Evolutionary conservation across 768 basidiomycete genomes (phyloP), one percentile per base, ranked within the genome.

Genomic region (Clitopilus passeckerianus): DNA sequence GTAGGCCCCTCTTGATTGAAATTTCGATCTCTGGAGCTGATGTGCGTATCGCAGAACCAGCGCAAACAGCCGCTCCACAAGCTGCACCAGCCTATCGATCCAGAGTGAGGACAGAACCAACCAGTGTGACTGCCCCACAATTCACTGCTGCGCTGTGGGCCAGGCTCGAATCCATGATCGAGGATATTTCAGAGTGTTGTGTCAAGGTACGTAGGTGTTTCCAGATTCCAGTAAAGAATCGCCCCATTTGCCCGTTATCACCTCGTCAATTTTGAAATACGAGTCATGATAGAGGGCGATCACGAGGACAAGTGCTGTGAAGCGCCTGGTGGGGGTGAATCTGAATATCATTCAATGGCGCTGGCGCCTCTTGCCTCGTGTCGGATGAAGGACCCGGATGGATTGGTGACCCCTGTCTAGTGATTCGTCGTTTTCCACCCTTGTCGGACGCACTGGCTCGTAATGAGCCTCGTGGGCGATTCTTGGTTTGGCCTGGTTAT

Each of bases 121-220:
- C 94, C 0, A 92, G 81, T 60, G 72, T 89, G 37, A 98, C 90
- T 1, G 87, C 90, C 9, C 90, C 93, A 1, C 93, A 94, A 65
- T 99, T 91, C 80, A 81, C 86, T 0, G 80, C 85, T 5, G 89
- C 87, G 5, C 76, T 97, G 2, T 98, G 95, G 94, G 68, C 74
- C 1, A 79, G 92, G 52, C 75, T 99, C 8, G 94, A 95, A 66
- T 77, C 74, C 12, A 84, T 98, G 67, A 84, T 96, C 14, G 88
- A 91, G 65, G 94, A 95, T 64, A 88, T 99, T 83, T 84, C 91
- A 1, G 86, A 86, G 55, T 91, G 90, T 64, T 98, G 97, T 67
- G 86, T 94, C 70, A 97, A 98, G 81, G 93, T 78, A 65, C 46
- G 63, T 34, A 23, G 12, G 60, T 24, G 16, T 20, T 24, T 53